A percentile compares a stretch with the other conserved stretches of the same genome.
phyloP scores from a whole-genome alignment of 805 yeast species.

The Saccharomycopsis fodiens region DNA sequence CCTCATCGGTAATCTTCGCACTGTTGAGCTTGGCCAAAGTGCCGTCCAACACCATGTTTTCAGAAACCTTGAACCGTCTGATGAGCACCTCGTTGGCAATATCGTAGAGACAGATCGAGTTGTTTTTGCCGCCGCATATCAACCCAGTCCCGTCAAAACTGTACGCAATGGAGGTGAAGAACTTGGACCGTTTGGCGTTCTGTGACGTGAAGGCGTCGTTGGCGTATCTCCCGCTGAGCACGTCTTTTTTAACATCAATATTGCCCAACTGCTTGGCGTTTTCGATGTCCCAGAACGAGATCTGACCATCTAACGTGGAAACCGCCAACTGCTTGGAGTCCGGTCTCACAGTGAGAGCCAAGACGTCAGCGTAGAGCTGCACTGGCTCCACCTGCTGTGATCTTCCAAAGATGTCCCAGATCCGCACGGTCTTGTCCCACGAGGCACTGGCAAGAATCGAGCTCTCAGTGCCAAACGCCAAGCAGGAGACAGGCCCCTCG shows the following conservation, averaged over 20 bases:
- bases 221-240: conserved; percentile 74
- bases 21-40: conserved; percentile 75
- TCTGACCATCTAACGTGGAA: conserved; percentile 80
- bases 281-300: conserved; percentile 77
- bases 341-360: conserved; percentile 78
- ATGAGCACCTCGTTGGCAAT: conserved; percentile 79
- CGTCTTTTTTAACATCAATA: conserved; percentile 81
- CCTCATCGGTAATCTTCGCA: conserved; percentile 78
- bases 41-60: conserved; percentile 87
- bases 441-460: conserved; percentile 79
- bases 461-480: conserved; percentile 78
- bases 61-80: conserved; percentile 75
- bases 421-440: conserved; percentile 92
- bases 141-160: conserved; percentile 85
- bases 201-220: conserved; percentile 77
- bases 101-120: conserved; percentile 87
- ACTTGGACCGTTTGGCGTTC: conserved; percentile 77
- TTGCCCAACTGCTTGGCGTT: conserved; percentile 71
- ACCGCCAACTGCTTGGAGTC: conserved; percentile 91
- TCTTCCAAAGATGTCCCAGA: conserved; percentile 90
- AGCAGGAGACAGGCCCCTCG: conserved; percentile 87
- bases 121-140: conserved; percentile 90
- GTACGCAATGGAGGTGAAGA: conserved; percentile 72
- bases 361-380: conserved; percentile 75
- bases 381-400: conserved; percentile 86